A percentile compares a stretch with the other conserved stretches of the same genome.
phyloP scores from a whole-genome alignment of 257 asterid genomes.

The Solanum clarkiae region DNA sequence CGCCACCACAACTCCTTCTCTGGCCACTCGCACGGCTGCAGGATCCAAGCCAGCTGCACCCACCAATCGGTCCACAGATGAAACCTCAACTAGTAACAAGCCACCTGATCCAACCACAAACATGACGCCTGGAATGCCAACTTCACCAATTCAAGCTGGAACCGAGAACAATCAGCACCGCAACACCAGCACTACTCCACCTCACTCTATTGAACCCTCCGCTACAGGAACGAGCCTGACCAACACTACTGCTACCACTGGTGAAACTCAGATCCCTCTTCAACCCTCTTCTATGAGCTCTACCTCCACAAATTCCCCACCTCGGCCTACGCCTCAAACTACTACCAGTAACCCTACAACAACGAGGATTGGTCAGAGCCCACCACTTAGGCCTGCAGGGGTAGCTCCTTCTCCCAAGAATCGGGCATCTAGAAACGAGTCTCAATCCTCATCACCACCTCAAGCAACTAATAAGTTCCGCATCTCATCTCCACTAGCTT shows the following conservation, averaged over 20 bases:
- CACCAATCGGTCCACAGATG: not conserved
- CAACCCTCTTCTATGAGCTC: not conserved
- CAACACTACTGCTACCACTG: not conserved
- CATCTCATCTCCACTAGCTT: not conserved
- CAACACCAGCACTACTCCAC: not conserved
- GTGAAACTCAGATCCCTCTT: not conserved
- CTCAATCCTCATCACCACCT: not conserved
- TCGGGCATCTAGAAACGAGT: constrained; percentile 7
- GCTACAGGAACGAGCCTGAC: not conserved
- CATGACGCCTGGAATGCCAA: not conserved
- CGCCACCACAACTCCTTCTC: not conserved
- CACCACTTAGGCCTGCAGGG: constrained; percentile 15
- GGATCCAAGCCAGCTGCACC: not conserved
- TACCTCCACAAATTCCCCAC: not conserved
- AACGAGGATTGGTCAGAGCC: constrained; percentile 4
- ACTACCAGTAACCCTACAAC: not conserved
- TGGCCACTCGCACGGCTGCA: not conserved
- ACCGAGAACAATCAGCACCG: not conserved
- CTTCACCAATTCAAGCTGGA: not conserved
- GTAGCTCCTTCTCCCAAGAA: constrained; percentile 4
- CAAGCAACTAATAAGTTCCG: not conserved
- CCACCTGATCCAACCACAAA: not conserved
- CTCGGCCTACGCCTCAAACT: not conserved
- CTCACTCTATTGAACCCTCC: not conserved
- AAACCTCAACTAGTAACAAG: not conserved